phyloP scores from a whole-genome alignment of 2,329 filamentous ascomycete species.

The Aspergillus hortae region DNA sequence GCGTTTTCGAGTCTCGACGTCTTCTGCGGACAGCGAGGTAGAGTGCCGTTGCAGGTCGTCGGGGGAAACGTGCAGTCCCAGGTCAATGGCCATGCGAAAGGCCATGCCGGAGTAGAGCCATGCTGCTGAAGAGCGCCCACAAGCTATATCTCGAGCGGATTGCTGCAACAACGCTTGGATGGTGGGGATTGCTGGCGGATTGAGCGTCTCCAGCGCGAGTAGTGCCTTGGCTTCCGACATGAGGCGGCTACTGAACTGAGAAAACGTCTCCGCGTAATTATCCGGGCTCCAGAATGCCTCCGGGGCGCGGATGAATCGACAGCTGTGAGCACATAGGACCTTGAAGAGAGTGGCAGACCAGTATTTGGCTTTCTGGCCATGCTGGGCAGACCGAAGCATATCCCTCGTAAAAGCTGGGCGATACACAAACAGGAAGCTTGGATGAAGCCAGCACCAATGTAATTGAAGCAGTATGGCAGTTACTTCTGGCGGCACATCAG shows the following conservation, averaged over 20 bases:
- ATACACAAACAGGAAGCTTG: constrained; percentile 27
- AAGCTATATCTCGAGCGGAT: constrained; percentile 25
- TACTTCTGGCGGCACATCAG: constrained; percentile 21
- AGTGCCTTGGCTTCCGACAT: constrained; percentile 20
- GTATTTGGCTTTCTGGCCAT: constrained; percentile 4
- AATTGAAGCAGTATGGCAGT: constrained; percentile 22
- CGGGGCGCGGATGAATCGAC: constrained; percentile 17
- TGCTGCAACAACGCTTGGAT: constrained; percentile 28
- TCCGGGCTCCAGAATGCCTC: constrained; percentile 14
- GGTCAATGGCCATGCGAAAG: constrained; percentile 28
- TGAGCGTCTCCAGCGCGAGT: constrained; percentile 24
- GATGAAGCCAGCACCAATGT: constrained; percentile 28
- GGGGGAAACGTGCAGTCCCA: constrained; percentile 24
- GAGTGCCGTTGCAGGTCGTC: constrained; percentile 20
- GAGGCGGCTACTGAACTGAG: constrained; percentile 1
- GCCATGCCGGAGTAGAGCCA: constrained; percentile 29
- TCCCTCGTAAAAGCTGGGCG: constrained; percentile 25
- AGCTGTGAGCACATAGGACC: constrained; percentile 4
- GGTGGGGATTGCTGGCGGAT: constrained; percentile 24
- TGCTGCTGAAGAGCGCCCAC: constrained; percentile 22
- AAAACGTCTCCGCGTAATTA: constrained; percentile 3
- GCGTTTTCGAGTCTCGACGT: constrained; percentile 26
- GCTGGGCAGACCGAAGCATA: constrained; percentile 11
- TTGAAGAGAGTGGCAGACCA: constrained; percentile 22
- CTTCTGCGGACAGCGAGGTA: constrained; percentile 21